Evolutionary conservation across 768 basidiomycete species (phyloP).

Genomic region (Russula griseocarnosa): DNA sequence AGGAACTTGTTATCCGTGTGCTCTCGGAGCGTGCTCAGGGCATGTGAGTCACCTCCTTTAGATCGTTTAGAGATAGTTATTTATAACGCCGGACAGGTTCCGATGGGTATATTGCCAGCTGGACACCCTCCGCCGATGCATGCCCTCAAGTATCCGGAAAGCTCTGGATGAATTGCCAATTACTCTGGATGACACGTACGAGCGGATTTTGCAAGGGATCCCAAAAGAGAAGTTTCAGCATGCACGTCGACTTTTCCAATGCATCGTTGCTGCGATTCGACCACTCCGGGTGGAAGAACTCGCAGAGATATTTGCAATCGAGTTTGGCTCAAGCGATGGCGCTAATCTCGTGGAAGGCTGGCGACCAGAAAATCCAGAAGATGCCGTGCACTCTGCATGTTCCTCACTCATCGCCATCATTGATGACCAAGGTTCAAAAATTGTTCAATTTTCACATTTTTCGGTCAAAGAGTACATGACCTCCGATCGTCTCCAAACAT

Average conservation of each 20-base stretch:
- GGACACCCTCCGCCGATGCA: not conserved
- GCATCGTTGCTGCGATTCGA: too few species aligned
- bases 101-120: not conserved
- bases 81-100: not conserved
- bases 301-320: slow-evolving; percentile 1
- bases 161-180: not conserved
- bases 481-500: not conserved
- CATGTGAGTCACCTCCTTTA: not conserved
- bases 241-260: too few species aligned
- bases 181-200: too few species aligned
- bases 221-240: too few species aligned
- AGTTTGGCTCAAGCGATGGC: not conserved
- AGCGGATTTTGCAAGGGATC: too few species aligned
- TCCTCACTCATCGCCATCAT: not conserved
- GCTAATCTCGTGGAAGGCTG: not conserved
- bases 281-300: too few species aligned
- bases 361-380: slow-evolving; percentile 5
- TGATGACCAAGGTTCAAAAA: not conserved
- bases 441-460: slow-evolving; percentile 5
- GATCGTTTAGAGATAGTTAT: not conserved
- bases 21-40: not conserved
- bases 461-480: slow-evolving; percentile 1
- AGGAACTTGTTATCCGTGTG: not conserved
- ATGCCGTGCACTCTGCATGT: not conserved
- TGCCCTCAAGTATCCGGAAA: not conserved